Evolutionary conservation across 306 rosid species (phyloP).

Genomic region (Pterocarpus macrocarpus): DNA sequence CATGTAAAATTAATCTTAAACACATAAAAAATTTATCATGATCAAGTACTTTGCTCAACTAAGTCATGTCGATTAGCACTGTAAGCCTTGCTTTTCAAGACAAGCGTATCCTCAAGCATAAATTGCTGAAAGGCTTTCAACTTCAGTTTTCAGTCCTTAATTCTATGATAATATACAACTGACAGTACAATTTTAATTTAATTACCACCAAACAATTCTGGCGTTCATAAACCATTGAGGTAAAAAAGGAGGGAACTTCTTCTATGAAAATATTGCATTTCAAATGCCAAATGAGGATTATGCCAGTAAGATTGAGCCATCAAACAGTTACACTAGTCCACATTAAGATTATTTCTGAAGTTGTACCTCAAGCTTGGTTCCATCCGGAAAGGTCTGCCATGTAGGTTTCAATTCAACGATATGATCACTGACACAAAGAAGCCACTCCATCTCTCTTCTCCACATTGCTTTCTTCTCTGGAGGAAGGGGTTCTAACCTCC

Average conservation of each 20-base stretch:
- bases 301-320: not conserved
- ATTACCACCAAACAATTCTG: not conserved
- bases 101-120: no score
- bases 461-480: slow-evolving; percentile 79
- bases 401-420: slow-evolving; percentile 81
- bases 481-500: slow-evolving; percentile 80
- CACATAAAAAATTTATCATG: no score
- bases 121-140: no score
- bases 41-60: no score
- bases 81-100: no score
- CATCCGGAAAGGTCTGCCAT: slow-evolving; percentile 86
- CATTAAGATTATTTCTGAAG: not conserved
- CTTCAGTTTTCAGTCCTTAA: no score
- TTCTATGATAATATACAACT: not conserved
- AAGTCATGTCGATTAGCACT: no score
- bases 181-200: no score
- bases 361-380: slow-evolving; percentile 81
- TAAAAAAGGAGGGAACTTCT: not conserved
- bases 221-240: not conserved
- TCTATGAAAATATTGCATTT: not conserved
- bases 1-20: no score
- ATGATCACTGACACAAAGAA: slow-evolving; percentile 81
- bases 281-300: slow-evolving; percentile 7
- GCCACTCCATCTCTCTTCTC: slow-evolving; percentile 86
- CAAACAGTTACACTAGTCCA: slow-evolving; percentile 2